These are phyloP conservation scores for Phaffia australis DNA, from an alignment of 768 basidiomycete genomes.

Conservation along the genomic window DNA sequence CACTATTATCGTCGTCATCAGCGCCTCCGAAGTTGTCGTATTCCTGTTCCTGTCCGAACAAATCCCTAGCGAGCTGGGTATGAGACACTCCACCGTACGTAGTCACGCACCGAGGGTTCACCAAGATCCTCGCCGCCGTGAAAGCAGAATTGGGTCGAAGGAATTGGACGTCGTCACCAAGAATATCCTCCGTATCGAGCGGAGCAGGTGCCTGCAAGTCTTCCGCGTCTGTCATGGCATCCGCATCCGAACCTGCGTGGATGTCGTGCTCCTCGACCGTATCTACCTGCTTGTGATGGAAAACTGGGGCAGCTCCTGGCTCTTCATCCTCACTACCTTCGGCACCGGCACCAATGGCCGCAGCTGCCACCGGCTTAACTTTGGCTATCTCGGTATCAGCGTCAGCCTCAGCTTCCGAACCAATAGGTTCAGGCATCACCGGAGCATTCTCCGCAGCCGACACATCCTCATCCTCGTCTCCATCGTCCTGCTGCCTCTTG, in stretches of 20 bases:
- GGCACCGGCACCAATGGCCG: conserved; percentile 19
- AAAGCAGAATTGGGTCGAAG: conserved; percentile 78
- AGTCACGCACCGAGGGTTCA: conserved; percentile 93
- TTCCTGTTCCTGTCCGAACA: conserved; percentile 62
- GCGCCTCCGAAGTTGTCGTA: conserved; percentile 40
- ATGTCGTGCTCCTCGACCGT: conserved; percentile 54
- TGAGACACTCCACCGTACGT: conserved; percentile 97
- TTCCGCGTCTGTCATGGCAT: conserved; percentile 57
- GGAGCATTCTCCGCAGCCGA: conserved; percentile 21
- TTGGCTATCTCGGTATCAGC: neutral
- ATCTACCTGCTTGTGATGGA: conserved; percentile 1
- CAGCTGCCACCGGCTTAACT: conserved; percentile 10
- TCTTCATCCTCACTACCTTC: conserved; percentile 6
- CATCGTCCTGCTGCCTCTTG: conserved; percentile 13
- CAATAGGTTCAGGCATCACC: neutral
- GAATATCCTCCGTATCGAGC: conserved; percentile 36
- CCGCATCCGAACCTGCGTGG: conserved; percentile 76
- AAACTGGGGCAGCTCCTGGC: conserved; percentile 1
- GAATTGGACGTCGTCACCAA: conserved; percentile 39
- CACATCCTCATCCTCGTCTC: conserved; percentile 17
- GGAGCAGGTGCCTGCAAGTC: conserved; percentile 6
- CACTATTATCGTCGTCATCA: conserved; percentile 36
- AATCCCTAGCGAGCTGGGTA: conserved; percentile 83
- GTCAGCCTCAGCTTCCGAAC: too few relatives aligned
- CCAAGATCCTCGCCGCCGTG: conserved; percentile 75